Conservation (phyloP, 2,329 filamentous ascomycete species). For the Emergomyces orientalis region DNA sequence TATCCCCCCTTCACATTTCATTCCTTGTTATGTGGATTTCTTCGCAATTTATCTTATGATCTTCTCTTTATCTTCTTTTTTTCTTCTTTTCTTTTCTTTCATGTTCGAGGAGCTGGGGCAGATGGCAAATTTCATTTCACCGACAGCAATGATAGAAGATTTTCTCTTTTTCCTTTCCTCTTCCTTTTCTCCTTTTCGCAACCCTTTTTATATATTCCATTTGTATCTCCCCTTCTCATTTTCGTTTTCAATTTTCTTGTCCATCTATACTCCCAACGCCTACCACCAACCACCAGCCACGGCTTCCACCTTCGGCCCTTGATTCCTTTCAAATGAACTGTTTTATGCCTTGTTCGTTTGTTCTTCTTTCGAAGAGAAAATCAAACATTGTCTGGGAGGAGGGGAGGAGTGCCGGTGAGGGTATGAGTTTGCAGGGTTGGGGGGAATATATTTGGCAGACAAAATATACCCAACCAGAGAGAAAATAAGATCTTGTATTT, state of each 20-base stretch:
- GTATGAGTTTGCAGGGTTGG: not conserved
- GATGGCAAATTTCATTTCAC: conserved; percentile 8
- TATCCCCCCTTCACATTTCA: not conserved
- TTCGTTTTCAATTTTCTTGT: conserved; percentile 2
- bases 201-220: conserved; percentile 11
- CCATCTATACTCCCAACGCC: not conserved
- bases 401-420: not conserved
- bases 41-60: not conserved
- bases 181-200: conserved; percentile 9
- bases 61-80: not conserved
- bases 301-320: not conserved
- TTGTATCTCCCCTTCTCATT: conserved; percentile 11
- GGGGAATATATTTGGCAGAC: not conserved
- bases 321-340: not conserved
- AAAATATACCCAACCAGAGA: not conserved
- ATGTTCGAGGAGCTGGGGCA: conserved; percentile 1
- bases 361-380: not conserved
- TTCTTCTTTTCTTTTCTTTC: not conserved
- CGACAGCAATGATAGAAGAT: conserved; percentile 10
- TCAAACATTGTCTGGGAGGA: not conserved
- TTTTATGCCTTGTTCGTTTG: not conserved
- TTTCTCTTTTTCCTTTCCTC: conserved; percentile 13
- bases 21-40: not conserved
- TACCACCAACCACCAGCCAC: not conserved
- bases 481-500: not conserved